Evolutionary conservation across 139 green algal genomes (phyloP).

Genomic region (Volvox africanus): DNA sequence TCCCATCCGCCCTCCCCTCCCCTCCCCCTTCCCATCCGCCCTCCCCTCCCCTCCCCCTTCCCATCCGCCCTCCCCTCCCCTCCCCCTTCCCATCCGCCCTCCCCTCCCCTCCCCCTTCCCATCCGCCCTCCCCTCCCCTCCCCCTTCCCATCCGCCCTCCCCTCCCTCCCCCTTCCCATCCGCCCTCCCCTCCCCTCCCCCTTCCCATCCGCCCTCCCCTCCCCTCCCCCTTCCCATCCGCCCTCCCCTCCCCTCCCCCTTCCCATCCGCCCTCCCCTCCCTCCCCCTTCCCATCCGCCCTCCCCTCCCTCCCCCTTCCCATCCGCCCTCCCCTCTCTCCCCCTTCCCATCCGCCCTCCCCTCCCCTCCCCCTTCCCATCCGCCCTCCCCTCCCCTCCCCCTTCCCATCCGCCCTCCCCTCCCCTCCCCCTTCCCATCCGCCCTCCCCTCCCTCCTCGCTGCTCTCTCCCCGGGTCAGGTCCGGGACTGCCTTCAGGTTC

Average conservation of each 20-base stretch:
- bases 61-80: too few species aligned
- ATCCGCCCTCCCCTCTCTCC: background rate
- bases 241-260: background rate
- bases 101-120: too few species aligned
- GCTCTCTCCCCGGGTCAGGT: slow-evolving; percentile 13
- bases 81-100: too few species aligned
- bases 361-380: background rate
- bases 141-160: too few species aligned
- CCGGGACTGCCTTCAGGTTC: slow-evolving; percentile 66
- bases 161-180: too few species aligned
- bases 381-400: too few species aligned
- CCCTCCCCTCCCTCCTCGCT: too few species aligned
- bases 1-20: too few species aligned
- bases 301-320: background rate
- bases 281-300: background rate
- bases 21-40: too few species aligned
- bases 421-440: too few species aligned
- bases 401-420: background rate
- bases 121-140: too few species aligned
- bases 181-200: background rate
- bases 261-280: background rate
- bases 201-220: background rate
- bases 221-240: background rate
- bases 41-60: too few species aligned
- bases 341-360: background rate